Percentiles rank a stretch among this genome's conserved stretches.
These are phyloP conservation scores for Nakazawaea anatomiae DNA, from an alignment of 805 yeast species.

Conservation along the genomic window DNA sequence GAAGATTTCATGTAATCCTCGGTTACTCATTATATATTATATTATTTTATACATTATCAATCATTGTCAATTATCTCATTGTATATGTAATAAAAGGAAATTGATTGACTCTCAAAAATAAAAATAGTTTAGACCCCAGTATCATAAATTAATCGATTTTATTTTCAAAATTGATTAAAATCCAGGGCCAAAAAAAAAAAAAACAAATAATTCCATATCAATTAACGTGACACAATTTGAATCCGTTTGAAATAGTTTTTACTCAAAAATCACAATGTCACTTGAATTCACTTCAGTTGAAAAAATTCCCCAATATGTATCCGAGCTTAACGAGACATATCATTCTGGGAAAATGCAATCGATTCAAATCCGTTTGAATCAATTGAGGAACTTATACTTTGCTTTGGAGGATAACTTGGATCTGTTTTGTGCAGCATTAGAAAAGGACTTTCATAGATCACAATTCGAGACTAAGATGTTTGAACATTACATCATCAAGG, in stretches of 20 bases:
- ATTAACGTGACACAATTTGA: no score
- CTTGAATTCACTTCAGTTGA: conserved; percentile 38
- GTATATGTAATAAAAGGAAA: no score
- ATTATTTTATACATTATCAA: background rate
- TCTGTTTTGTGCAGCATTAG: conserved; percentile 49
- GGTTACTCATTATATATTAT: background rate
- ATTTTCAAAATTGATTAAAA: no score
- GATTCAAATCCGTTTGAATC: conserved; percentile 51
- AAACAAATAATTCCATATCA: no score
- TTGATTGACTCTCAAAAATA: no score
- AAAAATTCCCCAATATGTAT: conserved; percentile 43
- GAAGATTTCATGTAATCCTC: conserved; percentile 34
- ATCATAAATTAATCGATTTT: no score
- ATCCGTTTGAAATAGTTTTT: no score
- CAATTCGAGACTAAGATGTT: conserved; percentile 52
- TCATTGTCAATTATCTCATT: no score
- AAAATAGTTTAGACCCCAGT: no score
- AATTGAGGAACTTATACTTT: conserved; percentile 62
- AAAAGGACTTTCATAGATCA: conserved; percentile 63
- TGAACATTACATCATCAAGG: conserved; percentile 47
- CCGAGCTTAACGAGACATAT: conserved; percentile 35
- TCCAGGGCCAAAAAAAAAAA: no score
- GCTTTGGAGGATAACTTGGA: conserved; percentile 55
- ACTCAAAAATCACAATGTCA: no score
- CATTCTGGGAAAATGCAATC: conserved; percentile 40